Base-by-base conservation (phyloP, 441 rosid genomes). In the Gossypium gossypioides region DNA sequence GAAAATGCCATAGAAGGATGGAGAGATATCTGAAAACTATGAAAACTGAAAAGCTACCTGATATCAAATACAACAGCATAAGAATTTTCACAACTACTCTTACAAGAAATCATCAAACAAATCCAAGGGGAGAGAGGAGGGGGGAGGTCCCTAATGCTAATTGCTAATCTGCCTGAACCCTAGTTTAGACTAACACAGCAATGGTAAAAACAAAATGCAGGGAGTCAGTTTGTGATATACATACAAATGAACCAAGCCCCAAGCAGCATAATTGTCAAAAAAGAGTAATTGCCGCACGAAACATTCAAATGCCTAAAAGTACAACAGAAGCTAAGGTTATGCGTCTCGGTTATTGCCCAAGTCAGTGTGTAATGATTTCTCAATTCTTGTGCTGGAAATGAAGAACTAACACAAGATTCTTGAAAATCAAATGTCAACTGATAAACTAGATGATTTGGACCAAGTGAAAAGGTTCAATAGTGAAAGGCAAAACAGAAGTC, bases 191-290 rank as follows among this genome's bases (percentile, higher is more conserved):
- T 65, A 22, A 29, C 58, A 50, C 40, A 15, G 24, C 44, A 25
- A 68, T 9, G n/a, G 57, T 15, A 22, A 29, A 6, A 29, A 13
- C 15, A 7, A 6, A 24, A 9, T 16, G 4, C 54, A 19, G 65
- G 50, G 4, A 27, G n/a, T 18, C 32, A 21, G 18, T 7, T 22
- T 5, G 40, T 21, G 59, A 8, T 46, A 46, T 58, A 44, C 15
- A 44, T 71, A 48, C 58, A 58, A 29, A 71, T 24, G 56, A 42
- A 55, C 56, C 37, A 44, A 24, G 44, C 16, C 74, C 56, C 57
- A 27, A 59, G 44, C 58, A 54, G 54, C 22, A 13, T n/a, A 40
- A 22, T 22, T 13, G 10, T 6, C 1, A 8, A 40, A 37, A 34
- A 40, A 3, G 44, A 37, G 29, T n/a, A 22, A 34, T 24, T 56